Evolutionary conservation across 371 early-diverging fungal species (phyloP), one percentile per base, ranked within the genome.

Genomic region (Mucor irregularis): DNA sequence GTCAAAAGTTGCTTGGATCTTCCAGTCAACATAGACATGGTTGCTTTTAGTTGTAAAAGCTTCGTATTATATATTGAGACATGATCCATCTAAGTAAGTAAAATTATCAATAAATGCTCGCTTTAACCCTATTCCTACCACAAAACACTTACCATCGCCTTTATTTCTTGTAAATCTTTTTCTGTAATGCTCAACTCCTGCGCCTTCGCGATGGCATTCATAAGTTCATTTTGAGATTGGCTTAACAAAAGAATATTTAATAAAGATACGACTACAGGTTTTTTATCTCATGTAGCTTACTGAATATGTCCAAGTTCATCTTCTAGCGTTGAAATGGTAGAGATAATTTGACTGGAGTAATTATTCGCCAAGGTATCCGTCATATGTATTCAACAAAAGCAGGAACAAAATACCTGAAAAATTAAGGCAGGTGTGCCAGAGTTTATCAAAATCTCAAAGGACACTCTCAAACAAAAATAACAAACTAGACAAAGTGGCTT

Each of bases 11-110:
- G 71, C 11, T 58, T 57, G 3, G 73, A 61, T 25, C 71, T 58
- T 19, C 74, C 70, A 17, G 53, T 35, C 2, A 76, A 44, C 65
- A 69, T 66, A 1, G 67, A 50, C 71, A 76, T 71, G 7, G 69
- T 71, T 30, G 73, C 66, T 28, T 69, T 66, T 16, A 76, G 24
- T 0, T 71, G 67, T 34, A 64, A 33, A 8, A 76, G 43, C 21
- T 76, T 76, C 14, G 66, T 71, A 38, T 71, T 62, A 49, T 76
- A 76, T 4, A 42, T 25, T 0, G 69, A 54, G 14, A 75, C 67
- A 52, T 69, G 63, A 35, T 52, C 56, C 72, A 75, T 75, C 75
- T 75, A 54, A 4, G 25, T 2, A 29, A 25, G 25, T 43, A 30
- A 2, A n/a, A n/a, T n/a, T n/a, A 13, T 4, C 5, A 16, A 39